Evolutionary conservation across 257 asterid genomes (phyloP), one percentile per base, ranked within the genome.

Genomic region (Solanum appendiculatum): DNA sequence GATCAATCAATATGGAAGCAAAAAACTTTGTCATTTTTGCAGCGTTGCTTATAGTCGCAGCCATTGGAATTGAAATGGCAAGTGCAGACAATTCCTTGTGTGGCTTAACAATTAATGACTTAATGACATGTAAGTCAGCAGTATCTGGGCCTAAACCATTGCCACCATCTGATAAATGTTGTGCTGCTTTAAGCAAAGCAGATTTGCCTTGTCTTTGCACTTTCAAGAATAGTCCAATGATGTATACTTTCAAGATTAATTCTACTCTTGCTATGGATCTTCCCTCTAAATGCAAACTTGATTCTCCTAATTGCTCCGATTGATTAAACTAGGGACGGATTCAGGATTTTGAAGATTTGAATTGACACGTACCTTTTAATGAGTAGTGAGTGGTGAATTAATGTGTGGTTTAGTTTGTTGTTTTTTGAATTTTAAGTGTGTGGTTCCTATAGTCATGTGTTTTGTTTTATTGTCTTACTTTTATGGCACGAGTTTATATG

Each of bases 91-190:
- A 15, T 21, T 5, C 44, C 10, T 18, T 29, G 1, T 89, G 91
- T 46, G 89, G 91, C 14, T 70, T 89, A 68, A 83, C 73, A 70
- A 20, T 83, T 6, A 63, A 27, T 42, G 87, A 89, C 23, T 39
- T 89, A 63, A 46, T 89, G 87, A 13, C 89, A 1, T 89, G 91
- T 36, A 86, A 89, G 44, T 23, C 87, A 31, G 89, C 91, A 21
- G 37, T 86, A 54, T 77, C 51, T 21, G 68, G 69, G 3, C 74
- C 87, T 23, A 16, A 46, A 33, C 73, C 89, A 27, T 56, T 40
- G 29, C 36, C 36, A 33, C 87, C 83, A 12, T 54, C 82, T 16
- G 54, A 18, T 7, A 69, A 68, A 9, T 89, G 91, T 7, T 89
- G 91, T 36, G 18, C 40, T 31, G 89, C 82, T 31, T 70, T 88